Conservation (phyloP, 1,139 yeast genomes). For the Taphrina populina region DNA sequence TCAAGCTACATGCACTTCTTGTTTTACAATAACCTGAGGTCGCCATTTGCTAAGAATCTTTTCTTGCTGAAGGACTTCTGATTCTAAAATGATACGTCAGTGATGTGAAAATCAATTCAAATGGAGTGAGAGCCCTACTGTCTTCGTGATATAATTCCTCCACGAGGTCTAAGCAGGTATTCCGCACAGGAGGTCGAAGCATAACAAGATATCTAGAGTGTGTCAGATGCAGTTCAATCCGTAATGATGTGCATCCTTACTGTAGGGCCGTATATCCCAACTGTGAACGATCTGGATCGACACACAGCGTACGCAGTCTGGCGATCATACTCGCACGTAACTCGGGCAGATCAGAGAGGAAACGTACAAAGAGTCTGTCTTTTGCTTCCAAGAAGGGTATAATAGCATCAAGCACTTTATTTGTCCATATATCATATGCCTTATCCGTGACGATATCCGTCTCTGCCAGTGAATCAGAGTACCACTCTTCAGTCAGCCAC, state of each 20-base stretch:
- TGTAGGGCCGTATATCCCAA: conserved; percentile 53
- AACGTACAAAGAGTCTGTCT: conserved; percentile 76
- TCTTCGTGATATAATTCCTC: conserved; percentile 54
- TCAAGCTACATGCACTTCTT: too few relatives aligned
- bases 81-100: neutral
- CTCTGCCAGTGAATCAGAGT: conserved; percentile 52
- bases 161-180: conserved; percentile 63
- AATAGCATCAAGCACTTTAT: conserved; percentile 69
- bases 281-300: conserved; percentile 78
- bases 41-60: conserved; percentile 32
- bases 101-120: neutral
- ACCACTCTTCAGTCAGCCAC: conserved; percentile 98
- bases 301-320: conserved; percentile 69
- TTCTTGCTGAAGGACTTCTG: conserved; percentile 22
- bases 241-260: conserved; percentile 33
- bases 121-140: conserved; percentile 30
- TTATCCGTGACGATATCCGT: neutral
- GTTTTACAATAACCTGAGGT: conserved; percentile 8
- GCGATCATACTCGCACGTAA: conserved; percentile 61
- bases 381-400: conserved; percentile 78
- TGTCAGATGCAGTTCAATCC: too few relatives aligned
- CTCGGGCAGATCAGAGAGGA: conserved; percentile 82
- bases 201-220: conserved; percentile 56
- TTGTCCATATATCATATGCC: conserved; percentile 64
- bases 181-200: conserved; percentile 84